A percentile compares a stretch with the other conserved stretches of the same genome.
Conservation (phyloP, 768 basidiomycete genomes). For the Collybiopsis confluens region DNA sequence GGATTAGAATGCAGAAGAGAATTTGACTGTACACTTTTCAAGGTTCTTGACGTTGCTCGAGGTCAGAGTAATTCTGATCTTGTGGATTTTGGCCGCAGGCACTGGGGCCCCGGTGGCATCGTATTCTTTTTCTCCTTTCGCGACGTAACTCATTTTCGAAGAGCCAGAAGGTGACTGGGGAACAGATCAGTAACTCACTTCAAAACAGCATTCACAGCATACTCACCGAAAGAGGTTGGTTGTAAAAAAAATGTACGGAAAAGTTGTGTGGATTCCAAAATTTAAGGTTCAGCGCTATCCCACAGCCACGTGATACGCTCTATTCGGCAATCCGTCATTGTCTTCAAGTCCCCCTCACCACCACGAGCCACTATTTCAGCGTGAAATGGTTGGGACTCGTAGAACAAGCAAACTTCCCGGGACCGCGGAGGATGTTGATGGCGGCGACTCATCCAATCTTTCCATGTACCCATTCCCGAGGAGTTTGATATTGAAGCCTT, state of each 20-base stretch:
- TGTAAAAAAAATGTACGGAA: conserved; percentile 6
- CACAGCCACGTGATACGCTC: background rate
- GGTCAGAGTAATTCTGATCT: conserved; percentile 98
- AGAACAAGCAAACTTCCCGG: conserved; percentile 56
- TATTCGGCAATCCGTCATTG: background rate
- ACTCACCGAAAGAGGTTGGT: conserved; percentile 39
- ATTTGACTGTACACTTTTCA: conserved; percentile 78
- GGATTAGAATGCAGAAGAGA: background rate
- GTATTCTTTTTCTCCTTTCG: conserved; percentile 97
- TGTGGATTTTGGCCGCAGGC: conserved; percentile 91
- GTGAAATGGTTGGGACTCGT: conserved; percentile 35
- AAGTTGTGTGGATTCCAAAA: conserved; percentile 15
- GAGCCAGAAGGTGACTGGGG: conserved; percentile 81
- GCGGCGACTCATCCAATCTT: conserved; percentile 23
- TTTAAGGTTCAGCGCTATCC: conserved; percentile 29
- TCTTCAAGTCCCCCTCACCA: conserved; percentile 17
- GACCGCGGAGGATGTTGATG: conserved; percentile 30
- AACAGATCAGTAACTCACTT: background rate
- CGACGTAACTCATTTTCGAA: conserved; percentile 94
- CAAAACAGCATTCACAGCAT: background rate
- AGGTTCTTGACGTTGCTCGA: conserved; percentile 97
- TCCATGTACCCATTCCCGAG: conserved; percentile 51
- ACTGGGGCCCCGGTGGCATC: conserved; percentile 87
- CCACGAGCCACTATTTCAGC: conserved; percentile 26
- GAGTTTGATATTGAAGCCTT: conserved; percentile 66